Evolutionary conservation across 2,329 filamentous ascomycete species (phyloP).

Genomic region (Cladorrhinum sp.): DNA sequence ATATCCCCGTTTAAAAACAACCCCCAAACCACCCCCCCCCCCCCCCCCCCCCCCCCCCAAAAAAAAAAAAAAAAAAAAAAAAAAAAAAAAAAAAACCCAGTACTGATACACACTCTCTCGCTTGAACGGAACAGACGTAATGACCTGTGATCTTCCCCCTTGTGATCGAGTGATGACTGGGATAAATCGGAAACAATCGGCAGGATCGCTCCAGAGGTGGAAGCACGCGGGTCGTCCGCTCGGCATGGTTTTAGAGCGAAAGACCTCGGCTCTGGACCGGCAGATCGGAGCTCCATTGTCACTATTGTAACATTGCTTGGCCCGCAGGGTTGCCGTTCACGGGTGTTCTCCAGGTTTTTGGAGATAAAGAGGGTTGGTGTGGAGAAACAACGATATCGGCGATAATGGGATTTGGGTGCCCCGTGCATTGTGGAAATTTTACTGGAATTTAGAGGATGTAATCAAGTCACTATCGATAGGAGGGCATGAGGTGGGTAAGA

Average conservation of each 20-base stretch:
- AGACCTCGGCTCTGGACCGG: slow-evolving; percentile 31
- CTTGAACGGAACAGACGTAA: not conserved
- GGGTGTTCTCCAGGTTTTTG: not conserved
- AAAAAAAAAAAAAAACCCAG: not conserved
- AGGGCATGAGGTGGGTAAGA: not conserved
- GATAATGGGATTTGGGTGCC: not conserved
- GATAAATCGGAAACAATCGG: slow-evolving; percentile 26
- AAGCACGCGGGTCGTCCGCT: slow-evolving; percentile 12
- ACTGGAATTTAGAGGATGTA: not conserved
- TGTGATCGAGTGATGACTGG: not conserved
- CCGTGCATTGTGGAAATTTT: not conserved
- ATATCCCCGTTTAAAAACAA: no score
- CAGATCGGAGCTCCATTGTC: slow-evolving; percentile 25
- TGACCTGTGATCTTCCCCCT: not conserved
- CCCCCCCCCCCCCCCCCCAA: no score
- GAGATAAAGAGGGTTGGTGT: not conserved
- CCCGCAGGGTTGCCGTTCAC: not conserved
- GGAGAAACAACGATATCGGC: not conserved
- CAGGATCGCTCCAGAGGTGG: not conserved
- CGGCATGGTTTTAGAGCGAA: slow-evolving; percentile 5
- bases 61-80: not conserved
- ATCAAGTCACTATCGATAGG: not conserved
- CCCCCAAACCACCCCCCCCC: no score
- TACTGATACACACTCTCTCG: not conserved
- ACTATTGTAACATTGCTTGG: not conserved